Evolutionary conservation across 441 rosid genomes (phyloP).

Genomic region (Rhodomyrtus psidioides): DNA sequence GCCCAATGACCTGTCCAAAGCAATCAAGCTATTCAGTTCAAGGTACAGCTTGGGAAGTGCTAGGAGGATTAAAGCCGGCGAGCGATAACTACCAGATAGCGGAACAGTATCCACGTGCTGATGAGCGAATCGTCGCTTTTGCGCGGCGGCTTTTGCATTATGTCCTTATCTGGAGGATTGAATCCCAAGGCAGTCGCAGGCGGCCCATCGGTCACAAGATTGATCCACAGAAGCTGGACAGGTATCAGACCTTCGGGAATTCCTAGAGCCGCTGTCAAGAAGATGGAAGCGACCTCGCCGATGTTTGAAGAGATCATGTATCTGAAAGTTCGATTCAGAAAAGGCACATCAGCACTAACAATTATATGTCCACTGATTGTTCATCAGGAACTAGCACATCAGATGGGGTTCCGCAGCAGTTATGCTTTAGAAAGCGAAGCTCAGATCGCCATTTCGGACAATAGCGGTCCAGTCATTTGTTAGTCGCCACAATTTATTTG

Average conservation of each 20-base stretch:
- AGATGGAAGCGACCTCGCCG: constrained; percentile 45
- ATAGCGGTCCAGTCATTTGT: neutral
- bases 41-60: neutral
- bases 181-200: constrained; percentile 51
- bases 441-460: neutral
- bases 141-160: constrained; percentile 43
- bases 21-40: neutral
- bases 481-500: neutral
- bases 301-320: constrained; percentile 50
- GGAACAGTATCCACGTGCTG: constrained; percentile 39
- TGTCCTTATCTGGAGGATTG: constrained; percentile 41
- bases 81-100: constrained; percentile 28
- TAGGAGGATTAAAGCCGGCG: neutral
- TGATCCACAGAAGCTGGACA: constrained; percentile 50
- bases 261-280: constrained; percentile 41
- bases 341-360: neutral
- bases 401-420: neutral
- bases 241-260: constrained; percentile 45
- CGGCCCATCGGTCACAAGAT: constrained; percentile 46
- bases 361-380: neutral
- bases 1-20: constrained; percentile 27
- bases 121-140: constrained; percentile 39
- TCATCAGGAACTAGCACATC: neutral
- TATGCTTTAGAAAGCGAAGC: neutral
- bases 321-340: constrained; percentile 8